Base-by-base conservation (phyloP, 1,284 basidiomycete genomes). In the Cutaneotrichosporon spelunceum region DNA sequence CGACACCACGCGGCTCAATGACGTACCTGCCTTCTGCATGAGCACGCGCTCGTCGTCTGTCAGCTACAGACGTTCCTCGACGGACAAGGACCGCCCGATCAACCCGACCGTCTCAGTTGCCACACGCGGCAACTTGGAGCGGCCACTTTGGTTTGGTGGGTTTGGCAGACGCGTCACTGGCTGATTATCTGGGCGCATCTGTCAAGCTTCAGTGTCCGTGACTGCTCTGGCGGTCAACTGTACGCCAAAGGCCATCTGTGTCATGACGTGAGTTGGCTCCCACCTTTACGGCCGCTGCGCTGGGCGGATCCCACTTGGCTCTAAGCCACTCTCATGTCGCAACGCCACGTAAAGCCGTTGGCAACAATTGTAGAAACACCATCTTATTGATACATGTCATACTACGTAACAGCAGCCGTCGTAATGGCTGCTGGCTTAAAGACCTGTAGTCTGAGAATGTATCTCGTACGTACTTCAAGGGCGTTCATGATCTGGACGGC, bases 41-140 rank as follows among this genome's bases (percentile, higher is more conserved):
- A n/a, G 26, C 19, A 27, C 48, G 24, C 48, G 26, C 16, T 29
- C 26, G 7, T 1, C 27, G 3, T 70, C 68, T 0, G 58, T 70
- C 19, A 70, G 67, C 0, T 71, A 66, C 4, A 70, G 67, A 53
- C 72, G 73, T 8, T 69, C 72, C 2, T 63, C 66, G 24, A 72
- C 70, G 36, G 71, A 72, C 56, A 71, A 74, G 27, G 71, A 73
- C 48, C 56, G 68, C 5, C 73, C 71, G 2, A 56, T 61, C 6
- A 53, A 61, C n/a, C 52, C 47, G 9, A 53, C 60, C 48, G 53
- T 64, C n/a, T 53, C 52, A 3, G 30, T 53, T 7, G 57, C 63
- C 9, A 48, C 63, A 5, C 52, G 59, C 16, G 58, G 48, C 10
- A 44, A 58, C 24, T 59, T 64, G 23, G 29, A 27, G 44, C 63